These are phyloP conservation scores for Caryopteris hybrid DNA, from an alignment of 305 asterid genomes.

Conservation along the genomic window DNA sequence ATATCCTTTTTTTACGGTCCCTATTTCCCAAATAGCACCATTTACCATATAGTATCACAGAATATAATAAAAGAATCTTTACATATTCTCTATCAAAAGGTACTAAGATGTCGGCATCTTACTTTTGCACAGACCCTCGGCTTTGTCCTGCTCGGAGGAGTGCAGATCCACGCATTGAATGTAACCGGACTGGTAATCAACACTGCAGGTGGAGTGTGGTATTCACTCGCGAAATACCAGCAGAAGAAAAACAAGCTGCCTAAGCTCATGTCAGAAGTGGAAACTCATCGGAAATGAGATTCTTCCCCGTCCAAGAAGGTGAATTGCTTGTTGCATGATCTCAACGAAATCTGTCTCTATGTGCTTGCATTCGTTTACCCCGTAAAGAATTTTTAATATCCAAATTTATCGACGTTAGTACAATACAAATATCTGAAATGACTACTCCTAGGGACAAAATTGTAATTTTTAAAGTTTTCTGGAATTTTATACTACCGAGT, in stretches of 20 bases:
- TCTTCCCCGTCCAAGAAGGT: background rate
- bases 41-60: too few relatives aligned
- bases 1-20: background rate
- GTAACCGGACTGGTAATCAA: conserved; percentile 81
- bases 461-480: too few relatives aligned
- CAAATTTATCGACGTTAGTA: background rate
- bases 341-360: background rate
- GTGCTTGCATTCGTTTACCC: background rate
- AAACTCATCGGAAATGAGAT: conserved; percentile 47
- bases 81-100: too few relatives aligned
- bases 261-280: conserved; percentile 44
- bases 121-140: conserved; percentile 60
- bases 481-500: background rate
- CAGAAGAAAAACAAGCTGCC: conserved; percentile 68
- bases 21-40: too few relatives aligned
- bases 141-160: conserved; percentile 83
- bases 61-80: too few relatives aligned
- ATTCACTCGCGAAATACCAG: conserved; percentile 74
- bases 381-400: background rate
- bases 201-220: conserved; percentile 92
- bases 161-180: conserved; percentile 75
- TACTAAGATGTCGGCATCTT: conserved; percentile 4
- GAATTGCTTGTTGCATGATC: background rate
- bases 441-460: background rate
- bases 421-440: background rate